Evolutionary conservation across 129 eudicot species (phyloP).

Genomic region (Flaveria bidentis): DNA sequence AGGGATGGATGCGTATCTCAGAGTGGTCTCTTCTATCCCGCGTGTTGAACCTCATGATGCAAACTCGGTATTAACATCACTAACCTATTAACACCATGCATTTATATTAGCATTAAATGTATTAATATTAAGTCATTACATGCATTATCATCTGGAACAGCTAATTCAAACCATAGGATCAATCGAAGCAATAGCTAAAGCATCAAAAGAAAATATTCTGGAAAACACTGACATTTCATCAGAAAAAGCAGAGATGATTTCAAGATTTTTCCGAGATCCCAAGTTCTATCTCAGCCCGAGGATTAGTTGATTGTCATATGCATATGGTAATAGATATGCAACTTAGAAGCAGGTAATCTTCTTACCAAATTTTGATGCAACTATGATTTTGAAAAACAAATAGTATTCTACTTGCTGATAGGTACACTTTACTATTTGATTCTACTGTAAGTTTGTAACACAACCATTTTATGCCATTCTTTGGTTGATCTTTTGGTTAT

Average conservation of each 20-base stretch:
- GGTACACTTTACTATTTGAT: background rate
- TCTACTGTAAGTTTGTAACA: background rate
- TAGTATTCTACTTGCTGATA: background rate
- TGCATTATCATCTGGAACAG: conserved; percentile 39
- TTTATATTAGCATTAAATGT: background rate
- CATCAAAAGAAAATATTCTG: conserved; percentile 71
- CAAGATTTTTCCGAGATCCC: conserved; percentile 77
- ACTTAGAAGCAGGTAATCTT: too few species aligned
- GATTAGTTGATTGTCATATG: conserved; percentile 36
- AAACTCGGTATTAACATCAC: conserved; percentile 56
- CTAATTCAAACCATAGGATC: conserved; percentile 87
- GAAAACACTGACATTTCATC: conserved; percentile 84
- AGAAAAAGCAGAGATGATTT: conserved; percentile 72
- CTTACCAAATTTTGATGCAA: background rate
- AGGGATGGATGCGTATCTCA: conserved; percentile 63
- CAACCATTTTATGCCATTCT: background rate
- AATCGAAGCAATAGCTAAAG: conserved; percentile 89
- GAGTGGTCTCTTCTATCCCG: conserved; percentile 85
- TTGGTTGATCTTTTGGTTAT: background rate
- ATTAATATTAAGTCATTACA: background rate
- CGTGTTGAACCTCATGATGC: conserved; percentile 83
- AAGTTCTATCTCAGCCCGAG: conserved; percentile 75
- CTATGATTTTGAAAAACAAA: background rate
- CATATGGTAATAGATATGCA: too few species aligned
- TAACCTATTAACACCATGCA: background rate